phyloP scores from a whole-genome alignment of 2,329 filamentous ascomycete genomes.

The Colletotrichum trifolii region DNA sequence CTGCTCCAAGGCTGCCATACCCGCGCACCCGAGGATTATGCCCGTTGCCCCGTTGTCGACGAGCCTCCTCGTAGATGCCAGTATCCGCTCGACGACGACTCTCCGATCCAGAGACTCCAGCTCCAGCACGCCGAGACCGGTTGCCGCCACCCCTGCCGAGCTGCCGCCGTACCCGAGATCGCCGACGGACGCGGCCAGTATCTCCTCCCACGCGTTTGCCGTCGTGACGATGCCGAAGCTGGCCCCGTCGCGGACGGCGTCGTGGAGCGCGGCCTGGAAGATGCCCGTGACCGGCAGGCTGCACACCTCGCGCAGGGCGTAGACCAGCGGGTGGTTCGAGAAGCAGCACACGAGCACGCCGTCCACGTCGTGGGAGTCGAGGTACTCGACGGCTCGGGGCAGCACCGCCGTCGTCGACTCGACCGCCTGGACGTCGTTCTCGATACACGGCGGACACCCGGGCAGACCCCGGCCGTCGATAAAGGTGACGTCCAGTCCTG shows the following conservation, averaged over 20 bases:
- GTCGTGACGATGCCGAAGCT: constrained; percentile 27
- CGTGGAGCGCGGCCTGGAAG: constrained; percentile 23
- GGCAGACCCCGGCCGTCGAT: constrained; percentile 15
- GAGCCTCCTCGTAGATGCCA: not conserved
- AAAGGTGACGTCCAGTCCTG: constrained; percentile 4
- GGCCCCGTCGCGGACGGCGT: not conserved
- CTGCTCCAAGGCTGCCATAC: constrained; percentile 23
- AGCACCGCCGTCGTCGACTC: constrained; percentile 7
- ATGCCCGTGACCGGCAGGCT: constrained; percentile 11
- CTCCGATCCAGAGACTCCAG: constrained; percentile 14
- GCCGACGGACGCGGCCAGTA: not conserved
- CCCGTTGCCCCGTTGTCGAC: constrained; percentile 12
- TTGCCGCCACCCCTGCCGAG: constrained; percentile 19
- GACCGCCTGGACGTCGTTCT: constrained; percentile 15
- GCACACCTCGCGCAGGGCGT: constrained; percentile 2
- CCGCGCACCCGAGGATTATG: constrained; percentile 30
- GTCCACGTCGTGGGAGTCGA: constrained; percentile 2
- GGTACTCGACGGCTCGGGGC: constrained; percentile 10
- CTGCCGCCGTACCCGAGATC: not conserved
- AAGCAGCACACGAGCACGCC: constrained; percentile 32
- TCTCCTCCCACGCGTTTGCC: constrained; percentile 13
- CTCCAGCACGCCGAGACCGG: constrained; percentile 19
- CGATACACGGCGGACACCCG: constrained; percentile 26
- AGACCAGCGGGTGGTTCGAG: constrained; percentile 27
- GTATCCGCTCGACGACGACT: constrained; percentile 14